These are phyloP conservation scores for Phlyctochytrium bullatum DNA, from an alignment of 192 early-diverging fungal genomes.

Conservation along the genomic window DNA sequence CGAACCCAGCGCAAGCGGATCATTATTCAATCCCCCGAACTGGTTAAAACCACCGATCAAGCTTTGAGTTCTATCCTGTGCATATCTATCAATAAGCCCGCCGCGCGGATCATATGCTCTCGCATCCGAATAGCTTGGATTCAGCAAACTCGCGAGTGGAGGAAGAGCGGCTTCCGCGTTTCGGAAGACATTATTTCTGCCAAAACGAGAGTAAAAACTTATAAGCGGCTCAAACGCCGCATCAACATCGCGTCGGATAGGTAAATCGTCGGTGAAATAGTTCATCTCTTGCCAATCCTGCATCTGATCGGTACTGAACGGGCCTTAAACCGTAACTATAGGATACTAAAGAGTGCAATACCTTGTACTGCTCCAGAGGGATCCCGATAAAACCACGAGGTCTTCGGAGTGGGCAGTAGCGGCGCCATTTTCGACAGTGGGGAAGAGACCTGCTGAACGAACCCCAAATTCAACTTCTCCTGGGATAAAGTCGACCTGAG, in stretches of 20 bases:
- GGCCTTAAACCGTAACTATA: conserved; percentile 50
- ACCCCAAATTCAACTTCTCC: conserved; percentile 3
- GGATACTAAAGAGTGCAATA: neutral
- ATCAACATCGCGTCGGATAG: conserved; percentile 80
- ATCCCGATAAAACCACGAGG: neutral
- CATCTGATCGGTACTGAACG: conserved; percentile 87
- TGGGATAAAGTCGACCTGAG: conserved; percentile 11
- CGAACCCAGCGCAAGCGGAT: no score
- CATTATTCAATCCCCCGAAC: no score
- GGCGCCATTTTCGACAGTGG: conserved; percentile 15
- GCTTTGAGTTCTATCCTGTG: no score
- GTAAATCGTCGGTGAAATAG: conserved; percentile 78
- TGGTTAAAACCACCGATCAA: no score
- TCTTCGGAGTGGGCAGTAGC: conserved; percentile 4
- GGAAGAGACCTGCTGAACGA: neutral
- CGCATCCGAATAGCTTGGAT: no score
- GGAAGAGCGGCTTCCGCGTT: no score
- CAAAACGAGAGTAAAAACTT: conserved; percentile 60
- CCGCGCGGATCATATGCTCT: no score
- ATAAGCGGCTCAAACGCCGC: conserved; percentile 76
- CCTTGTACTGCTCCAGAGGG: neutral
- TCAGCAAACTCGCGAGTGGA: no score
- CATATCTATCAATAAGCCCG: no score
- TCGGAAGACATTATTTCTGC: conserved; percentile 73
- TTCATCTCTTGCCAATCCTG: conserved; percentile 90